phyloP scores from a whole-genome alignment of 2,329 filamentous ascomycete species.

The Penicillium brasilianum region DNA sequence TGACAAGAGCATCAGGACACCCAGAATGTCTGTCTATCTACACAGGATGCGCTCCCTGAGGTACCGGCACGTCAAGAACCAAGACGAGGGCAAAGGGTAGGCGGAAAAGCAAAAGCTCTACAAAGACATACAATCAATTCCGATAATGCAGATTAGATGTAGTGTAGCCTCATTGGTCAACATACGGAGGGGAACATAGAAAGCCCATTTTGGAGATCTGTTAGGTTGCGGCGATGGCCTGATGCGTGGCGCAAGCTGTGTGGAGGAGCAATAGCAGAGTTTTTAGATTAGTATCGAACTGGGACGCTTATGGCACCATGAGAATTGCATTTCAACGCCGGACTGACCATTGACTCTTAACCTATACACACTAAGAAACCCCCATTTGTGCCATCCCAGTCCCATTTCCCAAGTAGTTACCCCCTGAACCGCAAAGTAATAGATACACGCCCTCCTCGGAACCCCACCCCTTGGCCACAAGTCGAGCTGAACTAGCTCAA shows the following conservation, averaged over 20 bases:
- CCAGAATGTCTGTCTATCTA: too few relatives aligned
- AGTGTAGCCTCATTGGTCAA: too few relatives aligned
- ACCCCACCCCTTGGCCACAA: neutral
- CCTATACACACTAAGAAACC: slow-evolving; percentile 5
- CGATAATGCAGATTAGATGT: too few relatives aligned
- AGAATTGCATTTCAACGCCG: slow-evolving; percentile 1
- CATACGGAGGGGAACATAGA: too few relatives aligned
- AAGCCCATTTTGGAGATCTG: too few relatives aligned
- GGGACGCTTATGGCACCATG: neutral
- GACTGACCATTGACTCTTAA: slow-evolving; percentile 1
- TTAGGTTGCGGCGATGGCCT: slow-evolving; percentile 11
- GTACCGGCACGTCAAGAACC: neutral
- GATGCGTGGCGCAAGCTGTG: neutral
- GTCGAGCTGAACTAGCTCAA: neutral
- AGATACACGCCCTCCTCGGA: neutral
- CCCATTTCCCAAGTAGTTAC: neutral
- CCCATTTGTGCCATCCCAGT: neutral
- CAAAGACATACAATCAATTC: neutral
- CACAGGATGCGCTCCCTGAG: too few relatives aligned
- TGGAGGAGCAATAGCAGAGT: neutral
- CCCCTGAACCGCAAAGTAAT: slow-evolving; percentile 2
- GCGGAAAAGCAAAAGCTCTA: neutral
- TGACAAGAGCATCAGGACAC: too few relatives aligned
- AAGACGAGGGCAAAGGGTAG: neutral
- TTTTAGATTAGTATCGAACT: neutral